Evolutionary conservation across 2,329 filamentous ascomycete species (phyloP), one percentile per base, ranked within the genome.

Genomic region (Venturia oleaginea): DNA sequence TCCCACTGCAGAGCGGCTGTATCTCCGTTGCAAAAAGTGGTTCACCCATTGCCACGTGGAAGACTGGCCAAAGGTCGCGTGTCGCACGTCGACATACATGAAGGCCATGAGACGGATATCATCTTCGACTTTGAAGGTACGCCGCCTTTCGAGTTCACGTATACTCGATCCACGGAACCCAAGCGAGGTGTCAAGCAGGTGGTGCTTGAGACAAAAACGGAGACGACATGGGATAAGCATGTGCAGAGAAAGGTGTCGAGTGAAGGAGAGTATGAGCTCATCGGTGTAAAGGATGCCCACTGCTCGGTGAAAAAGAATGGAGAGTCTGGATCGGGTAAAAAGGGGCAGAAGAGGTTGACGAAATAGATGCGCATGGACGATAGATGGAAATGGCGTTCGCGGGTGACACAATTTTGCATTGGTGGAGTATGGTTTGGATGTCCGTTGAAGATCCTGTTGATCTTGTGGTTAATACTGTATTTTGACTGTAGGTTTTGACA

Each of bases 101-200:
- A 99, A 79, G 94, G 94, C 69, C 92, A 92, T 67, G 90, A 95
- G 73, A 92, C 94, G 0, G 91, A 97, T 73, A 92, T 99, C 62
- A 79, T 91, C 8, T 97, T 99, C 70, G 90, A 96, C 71, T 99
- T 99, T 77, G 92, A 90, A 80, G 94, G 95, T 65, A 92, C 90
- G 6, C 92, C 94, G 67, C 94, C 94, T 0, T 99, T 99, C 72
- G 94, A 97, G 76, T 99, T 97, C 73, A 97, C 93, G 65, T 97
- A 96, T 75, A 97, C 92, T 24, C 84, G 94, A 67, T 94, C 89
- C 76, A 91, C 91, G 55, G 96, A 96, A 73, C 87, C 86, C n/a
- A 88, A 89, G 1, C 70, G 71, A 15, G 75, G 76, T 1, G 71
- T 72, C 69, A 90, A 91, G 75, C 86, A 88, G 43, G 83, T 87